Conservation (phyloP, 1,284 basidiomycete genomes). For the Jaminaea rosea region DNA sequence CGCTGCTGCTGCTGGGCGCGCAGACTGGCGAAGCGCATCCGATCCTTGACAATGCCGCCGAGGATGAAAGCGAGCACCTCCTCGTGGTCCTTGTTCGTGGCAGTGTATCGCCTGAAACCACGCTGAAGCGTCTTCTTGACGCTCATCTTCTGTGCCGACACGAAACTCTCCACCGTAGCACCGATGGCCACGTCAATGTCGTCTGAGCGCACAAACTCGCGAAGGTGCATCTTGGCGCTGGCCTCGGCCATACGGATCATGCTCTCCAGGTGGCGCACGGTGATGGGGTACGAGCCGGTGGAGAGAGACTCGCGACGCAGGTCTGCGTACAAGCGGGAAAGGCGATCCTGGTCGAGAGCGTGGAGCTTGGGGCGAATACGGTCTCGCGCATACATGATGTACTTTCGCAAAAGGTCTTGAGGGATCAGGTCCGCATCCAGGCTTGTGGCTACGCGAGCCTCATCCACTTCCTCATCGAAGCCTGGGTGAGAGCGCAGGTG, state of each 20-base stretch:
- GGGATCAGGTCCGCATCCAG: constrained; percentile 78
- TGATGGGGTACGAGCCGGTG: constrained; percentile 96
- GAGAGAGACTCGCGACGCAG: constrained; percentile 88
- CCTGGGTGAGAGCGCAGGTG: constrained; percentile 88
- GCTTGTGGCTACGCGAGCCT: constrained; percentile 74
- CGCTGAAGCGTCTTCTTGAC: constrained; percentile 96
- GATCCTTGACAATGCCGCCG: constrained; percentile 89
- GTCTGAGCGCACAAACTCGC: constrained; percentile 89
- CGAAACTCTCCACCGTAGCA: constrained; percentile 87
- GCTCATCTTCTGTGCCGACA: constrained; percentile 92
- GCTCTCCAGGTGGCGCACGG: constrained; percentile 91
- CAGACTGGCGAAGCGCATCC: constrained; percentile 67
- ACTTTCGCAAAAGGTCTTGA: constrained; percentile 93
- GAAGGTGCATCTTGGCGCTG: constrained; percentile 92
- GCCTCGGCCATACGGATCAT: constrained; percentile 99
- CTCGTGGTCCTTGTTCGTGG: constrained; percentile 83
- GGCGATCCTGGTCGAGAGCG: constrained; percentile 90
- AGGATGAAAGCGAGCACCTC: constrained; percentile 89
- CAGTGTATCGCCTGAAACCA: constrained; percentile 86
- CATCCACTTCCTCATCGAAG: constrained; percentile 74
- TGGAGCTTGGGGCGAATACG: constrained; percentile 83
- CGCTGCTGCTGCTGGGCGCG: constrained; percentile 24
- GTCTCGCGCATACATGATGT: constrained; percentile 97
- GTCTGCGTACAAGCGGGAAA: constrained; percentile 89
- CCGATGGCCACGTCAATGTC: constrained; percentile 97